Conservation (phyloP, 2,329 filamentous ascomycete species). For the Didymella exigua region DNA sequence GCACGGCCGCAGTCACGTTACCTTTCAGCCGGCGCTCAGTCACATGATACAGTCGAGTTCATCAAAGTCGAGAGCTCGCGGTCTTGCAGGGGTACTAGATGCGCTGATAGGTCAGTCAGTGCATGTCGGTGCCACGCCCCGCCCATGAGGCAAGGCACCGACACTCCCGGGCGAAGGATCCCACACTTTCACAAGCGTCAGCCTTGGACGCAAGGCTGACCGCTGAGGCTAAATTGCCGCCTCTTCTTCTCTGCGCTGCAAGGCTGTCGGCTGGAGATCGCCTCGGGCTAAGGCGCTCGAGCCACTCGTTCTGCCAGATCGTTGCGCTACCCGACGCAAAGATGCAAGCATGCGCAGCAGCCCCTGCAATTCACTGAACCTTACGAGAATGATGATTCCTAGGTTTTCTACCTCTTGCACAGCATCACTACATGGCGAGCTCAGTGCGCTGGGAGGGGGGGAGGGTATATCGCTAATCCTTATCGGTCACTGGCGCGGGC, state of each 20-base stretch:
- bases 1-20: constrained; percentile 5
- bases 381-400: not conserved
- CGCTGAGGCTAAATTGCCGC: not conserved
- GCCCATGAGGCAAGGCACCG: not conserved
- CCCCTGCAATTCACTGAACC: too few relatives aligned
- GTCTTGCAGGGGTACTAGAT: not conserved
- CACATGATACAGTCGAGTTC: not conserved
- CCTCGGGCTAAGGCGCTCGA: not conserved
- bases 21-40: not conserved
- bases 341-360: not conserved
- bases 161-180: not conserved
- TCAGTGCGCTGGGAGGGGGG: not conserved
- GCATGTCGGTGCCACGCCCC: not conserved
- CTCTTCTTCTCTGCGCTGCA: not conserved
- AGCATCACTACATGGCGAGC: not conserved
- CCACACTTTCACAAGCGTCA: not conserved
- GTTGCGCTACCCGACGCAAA: not conserved
- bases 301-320: not conserved
- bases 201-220: not conserved
- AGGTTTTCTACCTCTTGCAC: not conserved
- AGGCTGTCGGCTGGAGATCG: not conserved
- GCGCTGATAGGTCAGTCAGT: not conserved
- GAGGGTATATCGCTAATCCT: not conserved
- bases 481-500: too few relatives aligned
- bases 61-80: not conserved